Base-by-base conservation (phyloP, 176 grass and related monocot species). In the Juncus effusus region DNA sequence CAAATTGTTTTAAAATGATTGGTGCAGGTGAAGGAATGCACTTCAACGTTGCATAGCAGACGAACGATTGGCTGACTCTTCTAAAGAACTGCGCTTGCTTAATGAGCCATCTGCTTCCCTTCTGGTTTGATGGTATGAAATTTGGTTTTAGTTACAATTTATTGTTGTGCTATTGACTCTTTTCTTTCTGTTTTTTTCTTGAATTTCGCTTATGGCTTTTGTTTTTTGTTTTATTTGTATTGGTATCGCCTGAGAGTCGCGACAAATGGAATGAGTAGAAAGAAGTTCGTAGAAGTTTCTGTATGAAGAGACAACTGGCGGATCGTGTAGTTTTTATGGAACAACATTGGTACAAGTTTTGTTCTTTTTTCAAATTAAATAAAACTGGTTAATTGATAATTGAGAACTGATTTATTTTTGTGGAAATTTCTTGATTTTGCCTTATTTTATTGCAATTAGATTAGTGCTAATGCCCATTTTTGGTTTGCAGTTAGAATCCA, bases 261-360 rank as follows among this genome's bases (percentile, higher is more conserved):
- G 19, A 28, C 19, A 28, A 28, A 63, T 53, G 93, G 95, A 88
- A 99, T 82, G 93, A 99, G 87, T 94, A 88, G 70, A 87, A 82
- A 59, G 95, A 99, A 90, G 89, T 99, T 28, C 85, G 95, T 36
- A 99, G 93, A 80, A 83, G 85, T 63, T n/a, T 40, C 39, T 65
- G 15, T 60, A 42, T 40, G 4, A 13, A 36, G 10, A 36, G 15
- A 40, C 37, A 54, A 16, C 5, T 28, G 19, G 19, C 19, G 19
- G 1, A 28, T 28, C 19, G 19, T 28, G 19, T 1, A 28, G 19
- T 28, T 28, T 28, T 28, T 28, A 28, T 28, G 19, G 19, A 28
- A 28, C 19, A 28, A 28, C 19, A 28, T 28, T 28, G 19, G 19
- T 16, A 42, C 40, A 38, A 35, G 64, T 54, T 5, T 76, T 63